These are phyloP conservation scores for Capillidium rhysosporum DNA, from an alignment of 371 early-diverging fungal genomes.

Conservation along the genomic window DNA sequence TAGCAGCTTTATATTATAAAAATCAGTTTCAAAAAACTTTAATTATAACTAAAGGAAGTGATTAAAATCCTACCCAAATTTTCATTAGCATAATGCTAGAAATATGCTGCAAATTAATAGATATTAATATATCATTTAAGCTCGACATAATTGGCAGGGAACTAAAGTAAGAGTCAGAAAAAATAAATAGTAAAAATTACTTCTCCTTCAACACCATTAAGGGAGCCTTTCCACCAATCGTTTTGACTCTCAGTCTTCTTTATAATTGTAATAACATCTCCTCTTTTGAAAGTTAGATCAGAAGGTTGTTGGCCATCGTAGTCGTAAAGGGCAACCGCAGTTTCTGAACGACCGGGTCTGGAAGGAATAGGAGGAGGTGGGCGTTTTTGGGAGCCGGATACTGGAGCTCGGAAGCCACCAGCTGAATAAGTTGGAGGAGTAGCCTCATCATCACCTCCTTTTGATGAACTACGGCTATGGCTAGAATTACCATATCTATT, in stretches of 20 bases:
- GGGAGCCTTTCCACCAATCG: conserved; percentile 66
- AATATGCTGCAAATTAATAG: too few species aligned
- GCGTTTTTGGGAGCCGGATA: conserved; percentile 15
- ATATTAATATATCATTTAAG: conserved; percentile 6
- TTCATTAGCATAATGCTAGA: too few species aligned
- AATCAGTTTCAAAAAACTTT: too few species aligned
- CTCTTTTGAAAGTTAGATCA: conserved; percentile 48
- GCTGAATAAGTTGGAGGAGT: conserved; percentile 1
- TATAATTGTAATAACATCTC: conserved; percentile 45
- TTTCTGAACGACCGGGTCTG: conserved; percentile 10
- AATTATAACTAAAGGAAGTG: too few species aligned
- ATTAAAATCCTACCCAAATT: too few species aligned
- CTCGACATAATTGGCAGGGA: conserved; percentile 65
- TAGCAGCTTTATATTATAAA: too few species aligned
- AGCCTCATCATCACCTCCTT: not conserved
- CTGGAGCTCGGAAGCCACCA: conserved; percentile 8
- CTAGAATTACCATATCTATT: too few species aligned
- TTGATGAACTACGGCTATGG: not conserved
- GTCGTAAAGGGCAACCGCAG: conserved; percentile 46
- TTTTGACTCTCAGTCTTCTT: conserved; percentile 37
- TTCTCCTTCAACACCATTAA: conserved; percentile 34
- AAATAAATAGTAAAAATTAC: conserved; percentile 16
- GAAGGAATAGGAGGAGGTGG: conserved; percentile 16
- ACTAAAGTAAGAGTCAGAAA: conserved; percentile 13
- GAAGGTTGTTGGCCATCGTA: conserved; percentile 42